phyloP scores from a whole-genome alignment of 306 rosid genomes.

The Casuarina cunninghamiana region DNA sequence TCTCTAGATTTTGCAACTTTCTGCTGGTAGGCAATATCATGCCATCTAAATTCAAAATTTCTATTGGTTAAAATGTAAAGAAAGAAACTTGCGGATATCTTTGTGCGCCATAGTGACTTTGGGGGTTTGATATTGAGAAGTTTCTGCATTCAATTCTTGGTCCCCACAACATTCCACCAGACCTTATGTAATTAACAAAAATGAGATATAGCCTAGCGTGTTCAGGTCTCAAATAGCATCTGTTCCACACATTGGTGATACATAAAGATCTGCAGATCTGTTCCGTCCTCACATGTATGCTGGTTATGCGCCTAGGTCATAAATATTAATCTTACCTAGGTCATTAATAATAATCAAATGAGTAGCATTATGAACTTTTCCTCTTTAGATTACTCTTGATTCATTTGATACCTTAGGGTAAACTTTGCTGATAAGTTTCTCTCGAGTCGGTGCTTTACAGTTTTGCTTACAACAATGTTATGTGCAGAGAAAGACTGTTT shows the following conservation, averaged over 20 bases:
- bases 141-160: neutral
- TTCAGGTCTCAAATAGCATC: neutral
- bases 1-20: neutral
- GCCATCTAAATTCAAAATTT: neutral
- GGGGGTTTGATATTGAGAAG: neutral
- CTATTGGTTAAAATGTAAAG: neutral
- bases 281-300: neutral
- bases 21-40: too few relatives aligned
- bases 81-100: neutral
- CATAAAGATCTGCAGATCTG: neutral
- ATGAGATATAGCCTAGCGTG: neutral
- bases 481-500: conserved; percentile 64
- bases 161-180: neutral
- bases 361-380: neutral
- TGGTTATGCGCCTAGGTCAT: neutral
- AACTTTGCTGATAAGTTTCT: neutral
- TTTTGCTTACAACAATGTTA: conserved; percentile 28
- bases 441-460: conserved; percentile 15
- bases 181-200: neutral
- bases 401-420: conserved; percentile 13
- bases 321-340: neutral
- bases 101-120: neutral
- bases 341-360: neutral
- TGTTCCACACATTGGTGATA: too few relatives aligned
- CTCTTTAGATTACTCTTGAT: neutral